Base-by-base conservation (phyloP, 2,329 filamentous ascomycete genomes). In the Alternaria triticina region DNA sequence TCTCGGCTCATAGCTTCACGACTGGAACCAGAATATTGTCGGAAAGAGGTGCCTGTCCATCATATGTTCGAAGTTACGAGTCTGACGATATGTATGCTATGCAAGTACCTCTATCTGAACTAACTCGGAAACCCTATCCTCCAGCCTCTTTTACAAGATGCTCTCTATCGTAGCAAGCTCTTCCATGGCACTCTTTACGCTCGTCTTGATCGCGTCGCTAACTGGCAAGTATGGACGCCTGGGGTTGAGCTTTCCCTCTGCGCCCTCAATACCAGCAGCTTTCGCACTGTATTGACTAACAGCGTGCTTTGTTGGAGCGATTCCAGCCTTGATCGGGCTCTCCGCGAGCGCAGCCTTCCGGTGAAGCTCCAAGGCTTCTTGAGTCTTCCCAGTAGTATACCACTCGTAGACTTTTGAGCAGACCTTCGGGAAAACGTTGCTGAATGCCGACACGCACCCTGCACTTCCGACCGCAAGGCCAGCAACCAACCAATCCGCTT, bases 261-360 rank as follows among this genome's bases (percentile, higher is more conserved):
- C 66, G 22, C 68, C 63, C 52, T 77, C 71, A 2, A 88, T 77
- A 4, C 75, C 87, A 2, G 83, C 85, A 62, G 86, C 83, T 40
- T 92, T 86, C 2, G 88, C 90, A 33, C 87, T 87, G 67, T 85
- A 87, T 30, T 88, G 78, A 3, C 87, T 85, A 0, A 88, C 88
- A 0, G 89, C 90, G 73, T 90, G 91, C 79, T 92, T 92, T n/a
- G 87, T 88, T 3, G 84, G 83, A 9, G 88, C 89, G 69, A 92
- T 90, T 6, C 90, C 90, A 11, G 84, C 83, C 79, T 92, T 91
- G 71, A 86, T 87, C 1, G 87, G 86, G 60, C 86, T 86, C 77
- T 92, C 90, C 0, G 89, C 89, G 55, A 91, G 78, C 8, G 89
- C 88, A 0, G 89, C 87, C 74, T 85, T 85, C 60, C 83, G 80